phyloP scores from a whole-genome alignment of 805 yeast genomes.

The Cyberlindnera mrakii region DNA sequence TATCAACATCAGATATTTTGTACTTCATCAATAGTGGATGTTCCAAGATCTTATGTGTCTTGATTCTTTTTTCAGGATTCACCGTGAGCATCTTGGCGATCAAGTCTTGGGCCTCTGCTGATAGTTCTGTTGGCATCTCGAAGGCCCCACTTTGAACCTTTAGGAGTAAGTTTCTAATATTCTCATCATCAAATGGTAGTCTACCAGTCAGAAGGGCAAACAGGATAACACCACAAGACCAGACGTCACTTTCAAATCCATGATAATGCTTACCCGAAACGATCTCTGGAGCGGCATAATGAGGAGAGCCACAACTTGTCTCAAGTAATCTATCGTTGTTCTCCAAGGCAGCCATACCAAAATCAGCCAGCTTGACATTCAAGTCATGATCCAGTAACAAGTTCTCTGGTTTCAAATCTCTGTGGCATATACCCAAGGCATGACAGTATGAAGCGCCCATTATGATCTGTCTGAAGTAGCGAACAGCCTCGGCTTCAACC shows the following conservation, averaged over 20 bases:
- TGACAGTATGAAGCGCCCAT: slow-evolving; percentile 79
- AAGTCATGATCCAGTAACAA: slow-evolving; percentile 59
- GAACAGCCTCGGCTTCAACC: slow-evolving; percentile 67
- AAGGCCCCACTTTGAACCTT: slow-evolving; percentile 75
- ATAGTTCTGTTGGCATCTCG: slow-evolving; percentile 62
- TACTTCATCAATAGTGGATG: slow-evolving; percentile 83
- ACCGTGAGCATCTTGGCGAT: slow-evolving; percentile 60
- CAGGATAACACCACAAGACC: slow-evolving; percentile 84
- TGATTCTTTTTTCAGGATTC: slow-evolving; percentile 65
- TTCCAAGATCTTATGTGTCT: slow-evolving; percentile 55
- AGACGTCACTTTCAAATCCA: slow-evolving; percentile 80
- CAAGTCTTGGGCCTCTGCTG: slow-evolving; percentile 61
- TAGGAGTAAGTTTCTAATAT: slow-evolving; percentile 59
- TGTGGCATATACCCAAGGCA: slow-evolving; percentile 72
- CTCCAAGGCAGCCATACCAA: slow-evolving; percentile 87
- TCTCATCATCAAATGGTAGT: slow-evolving; percentile 79
- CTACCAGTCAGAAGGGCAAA: slow-evolving; percentile 78
- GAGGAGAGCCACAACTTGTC: slow-evolving; percentile 85
- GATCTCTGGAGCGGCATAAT: slow-evolving; percentile 84
- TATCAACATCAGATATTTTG: slow-evolving; percentile 21
- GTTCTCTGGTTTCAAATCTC: slow-evolving; percentile 82
- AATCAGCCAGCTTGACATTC: slow-evolving; percentile 76
- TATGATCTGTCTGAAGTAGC: slow-evolving; percentile 70
- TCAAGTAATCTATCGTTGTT: slow-evolving; percentile 63
- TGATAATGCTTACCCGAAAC: slow-evolving; percentile 74